A percentile compares a stretch with the other conserved stretches of the same genome.
Conservation (phyloP, 257 asterid species). For the Nicotiana paniculata region DNA sequence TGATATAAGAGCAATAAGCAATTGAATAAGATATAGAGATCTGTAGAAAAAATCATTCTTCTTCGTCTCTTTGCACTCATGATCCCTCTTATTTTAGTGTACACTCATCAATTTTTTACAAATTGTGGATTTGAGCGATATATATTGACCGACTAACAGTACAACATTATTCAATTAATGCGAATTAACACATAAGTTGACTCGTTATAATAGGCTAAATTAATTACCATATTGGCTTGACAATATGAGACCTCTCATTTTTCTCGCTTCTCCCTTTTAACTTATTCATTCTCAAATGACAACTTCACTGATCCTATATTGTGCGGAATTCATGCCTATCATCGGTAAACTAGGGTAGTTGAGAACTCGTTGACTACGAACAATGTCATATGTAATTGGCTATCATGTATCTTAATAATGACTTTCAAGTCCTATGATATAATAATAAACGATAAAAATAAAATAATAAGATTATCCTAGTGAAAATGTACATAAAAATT, state of each 20-base stretch:
- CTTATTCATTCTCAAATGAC: background rate
- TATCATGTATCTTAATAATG: background rate
- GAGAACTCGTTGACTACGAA: background rate
- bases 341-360: background rate
- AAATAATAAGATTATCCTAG: no score
- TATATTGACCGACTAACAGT: no score
- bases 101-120: background rate
- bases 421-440: background rate
- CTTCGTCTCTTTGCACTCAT: conserved; percentile 42
- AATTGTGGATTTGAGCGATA: no score
- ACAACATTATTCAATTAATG: no score
- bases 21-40: conserved; percentile 27
- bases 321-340: background rate
- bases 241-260: background rate
- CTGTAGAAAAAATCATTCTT: conserved; percentile 26
- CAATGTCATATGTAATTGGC: background rate
- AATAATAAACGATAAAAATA: no score
- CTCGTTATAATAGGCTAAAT: no score
- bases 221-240: no score
- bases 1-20: conserved; percentile 39
- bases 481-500: no score
- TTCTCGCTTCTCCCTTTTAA: background rate
- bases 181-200: no score
- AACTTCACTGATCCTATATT: background rate
- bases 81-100: conserved; percentile 5